Conservation (phyloP, 257 asterid genomes). For the Solanum rostratum region DNA sequence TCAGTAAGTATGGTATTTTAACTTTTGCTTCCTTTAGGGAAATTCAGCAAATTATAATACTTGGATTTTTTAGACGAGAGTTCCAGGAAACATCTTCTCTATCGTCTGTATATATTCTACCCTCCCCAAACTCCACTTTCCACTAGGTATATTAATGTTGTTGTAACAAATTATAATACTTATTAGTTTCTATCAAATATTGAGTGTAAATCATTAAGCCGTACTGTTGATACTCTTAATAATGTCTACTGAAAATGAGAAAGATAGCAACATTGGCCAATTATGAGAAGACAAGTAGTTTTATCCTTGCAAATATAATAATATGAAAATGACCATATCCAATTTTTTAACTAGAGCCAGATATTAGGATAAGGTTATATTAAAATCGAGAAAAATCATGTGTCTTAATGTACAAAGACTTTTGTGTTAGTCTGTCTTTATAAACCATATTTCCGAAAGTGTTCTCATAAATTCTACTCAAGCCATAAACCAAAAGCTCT, state of each 20-base stretch:
- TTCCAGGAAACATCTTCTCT: too few relatives aligned
- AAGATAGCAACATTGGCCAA: background rate
- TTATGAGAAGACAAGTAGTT: background rate
- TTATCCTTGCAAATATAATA: background rate
- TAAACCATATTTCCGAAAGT: too few relatives aligned
- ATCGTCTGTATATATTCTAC: too few relatives aligned
- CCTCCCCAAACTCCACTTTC: too few relatives aligned
- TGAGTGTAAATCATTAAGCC: background rate
- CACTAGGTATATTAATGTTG: too few relatives aligned
- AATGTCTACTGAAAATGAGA: background rate
- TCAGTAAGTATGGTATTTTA: background rate
- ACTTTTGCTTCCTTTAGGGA: background rate
- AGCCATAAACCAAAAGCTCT: background rate
- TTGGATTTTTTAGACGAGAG: too few relatives aligned
- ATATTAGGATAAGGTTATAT: background rate
- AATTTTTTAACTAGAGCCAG: background rate
- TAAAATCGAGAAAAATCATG: background rate
- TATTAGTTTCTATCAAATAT: background rate
- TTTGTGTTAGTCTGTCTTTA: background rate
- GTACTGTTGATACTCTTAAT: background rate
- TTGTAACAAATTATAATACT: too few relatives aligned
- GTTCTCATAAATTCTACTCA: too few relatives aligned
- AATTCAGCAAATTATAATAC: too few relatives aligned
- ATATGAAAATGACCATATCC: background rate
- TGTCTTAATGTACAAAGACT: background rate